These are phyloP conservation scores for Amphicarpaea edgeworthii DNA, from an alignment of 306 rosid genomes.

Conservation along the genomic window DNA sequence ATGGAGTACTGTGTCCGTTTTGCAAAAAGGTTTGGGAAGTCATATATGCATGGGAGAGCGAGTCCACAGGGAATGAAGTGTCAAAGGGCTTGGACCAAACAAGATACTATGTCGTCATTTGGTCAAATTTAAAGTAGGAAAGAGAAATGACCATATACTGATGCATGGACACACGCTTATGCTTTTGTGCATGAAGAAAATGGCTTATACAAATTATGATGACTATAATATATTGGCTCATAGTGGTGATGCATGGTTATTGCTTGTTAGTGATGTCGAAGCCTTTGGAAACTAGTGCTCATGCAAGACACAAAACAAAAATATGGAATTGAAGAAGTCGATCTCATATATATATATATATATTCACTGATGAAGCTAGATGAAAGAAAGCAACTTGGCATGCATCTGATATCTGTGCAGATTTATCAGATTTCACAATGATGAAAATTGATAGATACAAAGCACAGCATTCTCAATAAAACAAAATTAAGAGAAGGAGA, in stretches of 20 bases:
- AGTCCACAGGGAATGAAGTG: constrained; percentile 33
- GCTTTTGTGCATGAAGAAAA: constrained; percentile 50
- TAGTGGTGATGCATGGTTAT: constrained; percentile 11
- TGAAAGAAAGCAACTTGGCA: constrained; percentile 47
- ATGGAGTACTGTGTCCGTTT: constrained; percentile 15
- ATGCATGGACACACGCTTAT: neutral
- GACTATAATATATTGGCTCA: constrained; percentile 27
- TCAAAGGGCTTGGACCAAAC: constrained; percentile 39
- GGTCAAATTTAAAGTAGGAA: constrained; percentile 44
- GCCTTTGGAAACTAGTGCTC: constrained; percentile 12
- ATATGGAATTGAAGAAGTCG: constrained; percentile 11
- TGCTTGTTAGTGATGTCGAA: neutral
- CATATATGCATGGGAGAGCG: constrained; percentile 42
- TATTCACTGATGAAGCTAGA: constrained; percentile 33
- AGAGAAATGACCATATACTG: constrained; percentile 28
- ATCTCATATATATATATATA: neutral
- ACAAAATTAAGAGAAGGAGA: constrained; percentile 23
- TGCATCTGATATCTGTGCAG: constrained; percentile 55
- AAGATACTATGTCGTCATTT: constrained; percentile 19
- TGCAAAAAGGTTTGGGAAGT: constrained; percentile 30
- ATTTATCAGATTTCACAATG: constrained; percentile 63
- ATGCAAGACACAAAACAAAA: neutral
- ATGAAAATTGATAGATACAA: constrained; percentile 53
- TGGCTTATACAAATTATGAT: neutral
- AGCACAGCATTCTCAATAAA: constrained; percentile 43